These are phyloP conservation scores for Verbena officinalis DNA, from an alignment of 257 asterid genomes.

Conservation along the genomic window DNA sequence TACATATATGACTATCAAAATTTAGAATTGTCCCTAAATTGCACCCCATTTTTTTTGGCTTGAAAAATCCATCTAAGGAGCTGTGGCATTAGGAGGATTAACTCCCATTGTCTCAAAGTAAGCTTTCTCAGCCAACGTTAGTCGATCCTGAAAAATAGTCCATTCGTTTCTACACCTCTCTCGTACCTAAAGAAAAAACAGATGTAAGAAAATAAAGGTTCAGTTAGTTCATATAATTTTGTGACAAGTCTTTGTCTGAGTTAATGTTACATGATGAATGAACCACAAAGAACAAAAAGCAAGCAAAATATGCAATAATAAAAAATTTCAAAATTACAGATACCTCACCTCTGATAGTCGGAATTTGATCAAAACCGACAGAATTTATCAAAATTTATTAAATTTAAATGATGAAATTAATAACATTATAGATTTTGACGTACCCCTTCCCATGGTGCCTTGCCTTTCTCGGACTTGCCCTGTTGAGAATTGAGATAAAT, in stretches of 20 bases:
- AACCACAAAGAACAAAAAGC: too few species aligned
- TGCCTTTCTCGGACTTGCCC: conserved; percentile 84
- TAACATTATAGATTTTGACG: conserved; percentile 3
- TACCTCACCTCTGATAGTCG: too few species aligned
- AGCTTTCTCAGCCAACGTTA: conserved; percentile 70
- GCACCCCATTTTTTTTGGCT: neutral
- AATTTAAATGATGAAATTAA: neutral
- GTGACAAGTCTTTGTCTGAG: too few species aligned
- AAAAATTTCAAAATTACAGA: too few species aligned
- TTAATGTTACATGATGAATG: too few species aligned
- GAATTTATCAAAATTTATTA: too few species aligned
- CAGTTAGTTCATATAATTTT: too few species aligned
- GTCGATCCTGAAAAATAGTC: conserved; percentile 75
- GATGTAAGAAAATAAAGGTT: too few species aligned
- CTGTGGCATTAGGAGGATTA: conserved; percentile 65
- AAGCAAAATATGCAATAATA: too few species aligned
- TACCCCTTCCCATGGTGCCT: conserved; percentile 99
- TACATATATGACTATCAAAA: neutral
- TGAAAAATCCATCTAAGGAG: conserved; percentile 35
- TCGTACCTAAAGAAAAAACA: conserved; percentile 51
- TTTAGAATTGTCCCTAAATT: too few species aligned
- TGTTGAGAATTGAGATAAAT: conserved; percentile 36
- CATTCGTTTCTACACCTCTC: conserved; percentile 89
- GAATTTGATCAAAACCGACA: too few species aligned
- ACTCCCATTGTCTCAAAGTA: conserved; percentile 74